These are phyloP conservation scores for Spencermartinsiella ligniputridi DNA, from an alignment of 1,139 yeast genomes.

Conservation along the genomic window DNA sequence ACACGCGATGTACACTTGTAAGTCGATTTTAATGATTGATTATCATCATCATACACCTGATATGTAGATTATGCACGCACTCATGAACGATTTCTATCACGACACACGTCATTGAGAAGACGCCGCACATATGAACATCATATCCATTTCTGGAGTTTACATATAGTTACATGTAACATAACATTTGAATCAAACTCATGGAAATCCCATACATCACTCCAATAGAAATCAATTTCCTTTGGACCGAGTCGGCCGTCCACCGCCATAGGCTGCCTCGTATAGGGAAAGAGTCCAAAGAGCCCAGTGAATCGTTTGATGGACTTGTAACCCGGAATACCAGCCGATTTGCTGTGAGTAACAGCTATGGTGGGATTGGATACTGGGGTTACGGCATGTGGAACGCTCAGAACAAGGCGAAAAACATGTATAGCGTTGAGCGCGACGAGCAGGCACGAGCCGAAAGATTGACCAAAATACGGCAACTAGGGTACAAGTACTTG, in stretches of 20 bases:
- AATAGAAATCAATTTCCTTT: background rate
- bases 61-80: too few relatives aligned
- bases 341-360: slow-evolving; percentile 10
- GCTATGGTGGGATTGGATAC: slow-evolving; percentile 10
- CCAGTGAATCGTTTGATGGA: slow-evolving; percentile 5
- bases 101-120: too few relatives aligned
- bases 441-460: slow-evolving; percentile 14
- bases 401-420: slow-evolving; percentile 1
- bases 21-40: too few relatives aligned
- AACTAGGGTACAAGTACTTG: slow-evolving; percentile 24
- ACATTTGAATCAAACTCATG: too few relatives aligned
- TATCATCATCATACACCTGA: too few relatives aligned
- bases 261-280: background rate
- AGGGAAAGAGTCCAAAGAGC: background rate
- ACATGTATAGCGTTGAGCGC: slow-evolving; percentile 10
- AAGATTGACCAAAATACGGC: slow-evolving; percentile 20
- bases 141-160: too few relatives aligned
- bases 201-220: background rate
- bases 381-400: slow-evolving; percentile 16
- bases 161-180: too few relatives aligned
- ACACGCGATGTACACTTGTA: too few relatives aligned
- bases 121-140: too few relatives aligned
- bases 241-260: background rate
- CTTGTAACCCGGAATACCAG: slow-evolving; percentile 11
- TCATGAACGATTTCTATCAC: too few relatives aligned